These are phyloP conservation scores for Tagetes patula DNA, from an alignment of 129 eudicot genomes.

Conservation along the genomic window DNA sequence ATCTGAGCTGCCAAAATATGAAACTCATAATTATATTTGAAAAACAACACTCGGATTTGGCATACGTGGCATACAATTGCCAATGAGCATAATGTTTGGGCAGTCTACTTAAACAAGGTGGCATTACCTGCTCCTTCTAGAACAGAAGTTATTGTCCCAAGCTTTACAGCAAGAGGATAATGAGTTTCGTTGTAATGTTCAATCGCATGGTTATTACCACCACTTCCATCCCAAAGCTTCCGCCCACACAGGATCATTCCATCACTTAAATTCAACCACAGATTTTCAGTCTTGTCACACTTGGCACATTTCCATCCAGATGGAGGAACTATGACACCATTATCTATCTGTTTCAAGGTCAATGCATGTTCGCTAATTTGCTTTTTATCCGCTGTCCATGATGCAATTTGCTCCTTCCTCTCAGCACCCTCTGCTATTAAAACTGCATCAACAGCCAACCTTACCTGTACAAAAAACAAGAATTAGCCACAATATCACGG, in stretches of 20 bases:
- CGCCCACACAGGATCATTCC: conserved; percentile 93
- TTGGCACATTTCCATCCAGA: conserved; percentile 91
- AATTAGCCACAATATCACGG: neutral
- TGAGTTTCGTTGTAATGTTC: conserved; percentile 66
- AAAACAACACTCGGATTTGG: neutral
- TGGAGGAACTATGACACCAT: conserved; percentile 74
- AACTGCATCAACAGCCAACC: conserved; percentile 89
- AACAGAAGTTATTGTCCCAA: conserved; percentile 91
- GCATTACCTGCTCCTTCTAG: conserved; percentile 91
- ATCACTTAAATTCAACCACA: conserved; percentile 90
- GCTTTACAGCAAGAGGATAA: conserved; percentile 92
- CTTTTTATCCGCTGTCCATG: conserved; percentile 92
- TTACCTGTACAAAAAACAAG: conserved; percentile 49
- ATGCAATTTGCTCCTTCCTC: conserved; percentile 85
- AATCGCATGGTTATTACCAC: conserved; percentile 95
- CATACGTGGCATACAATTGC: neutral
- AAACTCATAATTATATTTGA: conserved; percentile 47
- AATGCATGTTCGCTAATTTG: conserved; percentile 64
- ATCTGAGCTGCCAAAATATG: conserved; percentile 90
- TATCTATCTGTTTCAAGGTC: conserved; percentile 70
- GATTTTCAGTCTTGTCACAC: conserved; percentile 92
- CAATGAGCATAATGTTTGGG: neutral
- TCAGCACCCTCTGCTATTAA: conserved; percentile 86
- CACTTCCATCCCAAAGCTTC: conserved; percentile 92
- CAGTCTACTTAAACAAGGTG: conserved; percentile 17